Evolutionary conservation across 1,284 basidiomycete species (phyloP), one percentile per base, ranked within the genome.

Genomic region (Leccinum ambiguum): DNA sequence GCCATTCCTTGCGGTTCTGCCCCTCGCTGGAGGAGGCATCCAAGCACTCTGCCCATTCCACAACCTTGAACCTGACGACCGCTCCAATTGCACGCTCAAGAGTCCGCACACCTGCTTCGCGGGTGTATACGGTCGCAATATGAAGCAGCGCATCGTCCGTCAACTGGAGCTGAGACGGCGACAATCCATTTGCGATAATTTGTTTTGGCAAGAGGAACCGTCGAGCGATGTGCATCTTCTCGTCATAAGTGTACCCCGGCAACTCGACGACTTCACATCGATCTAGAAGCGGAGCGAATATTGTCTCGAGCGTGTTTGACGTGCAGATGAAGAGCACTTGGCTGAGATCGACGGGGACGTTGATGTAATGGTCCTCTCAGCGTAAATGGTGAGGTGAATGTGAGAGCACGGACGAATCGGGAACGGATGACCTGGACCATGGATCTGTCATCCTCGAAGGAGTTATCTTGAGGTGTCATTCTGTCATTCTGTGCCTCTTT

Each of bases 281-380:
- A 73, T 91, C 90, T 13, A 91, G 75, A 4, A 97, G 79, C 0
- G 94, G 94, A 1, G 90, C 88, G 3, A 93, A 91, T 68, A 97
- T 96, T 0, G 92, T 95, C 63, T 95, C 93, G 26, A 96, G 84
- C 0, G 88, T 85, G 75, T 95, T 95, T 7, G 91, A 89, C 0
- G 94, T 96, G 76, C 93, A 95, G 66, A 97, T 93, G 77, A 97
- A 96, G 11, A 96, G 81, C 7, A 96, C 89, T 70, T 91, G 90
- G 57, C 90, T 92, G 50, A 97, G 82, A 72, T 97, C 93, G 64
- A 96, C 86, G 3, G 95, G 94, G 2, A 96, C 91, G 69, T 95
- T 93, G 78, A 94, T 85, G 71, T 97, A 96, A 76, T 96, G 94
- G 74, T 97, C 94, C 87, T 95, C 33, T 36, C 33, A 36, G 33